phyloP scores from a whole-genome alignment of 2,329 filamentous ascomycete genomes.

The Epichloe sp. region DNA sequence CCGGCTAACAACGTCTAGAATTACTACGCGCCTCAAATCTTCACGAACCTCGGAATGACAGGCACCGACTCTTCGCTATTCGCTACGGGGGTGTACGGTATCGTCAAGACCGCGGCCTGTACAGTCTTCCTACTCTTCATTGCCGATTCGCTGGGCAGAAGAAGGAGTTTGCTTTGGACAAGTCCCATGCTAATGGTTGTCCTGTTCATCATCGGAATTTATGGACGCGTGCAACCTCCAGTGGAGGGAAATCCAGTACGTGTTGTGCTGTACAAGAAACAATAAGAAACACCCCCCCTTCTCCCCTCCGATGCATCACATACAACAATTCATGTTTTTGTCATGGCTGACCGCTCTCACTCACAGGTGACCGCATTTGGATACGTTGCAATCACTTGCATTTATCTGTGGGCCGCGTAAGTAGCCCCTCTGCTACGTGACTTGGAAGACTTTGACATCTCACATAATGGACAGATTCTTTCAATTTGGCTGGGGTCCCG shows the following conservation, averaged over 20 bases:
- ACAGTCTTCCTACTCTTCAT: conserved; percentile 51
- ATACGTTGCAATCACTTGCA: conserved; percentile 56
- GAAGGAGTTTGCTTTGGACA: conserved; percentile 48
- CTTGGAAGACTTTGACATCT: conserved; percentile 8
- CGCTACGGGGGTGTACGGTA: conserved; percentile 60
- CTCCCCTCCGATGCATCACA: no score
- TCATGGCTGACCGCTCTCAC: not conserved
- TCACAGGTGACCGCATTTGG: conserved; percentile 47
- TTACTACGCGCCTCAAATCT: conserved; percentile 60
- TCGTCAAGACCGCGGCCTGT: conserved; percentile 55
- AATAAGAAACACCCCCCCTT: no score
- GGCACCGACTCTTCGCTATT: conserved; percentile 48
- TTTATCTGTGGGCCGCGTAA: conserved; percentile 54
- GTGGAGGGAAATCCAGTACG: conserved; percentile 31
- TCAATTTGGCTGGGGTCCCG: conserved; percentile 58
- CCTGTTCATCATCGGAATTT: conserved; percentile 62
- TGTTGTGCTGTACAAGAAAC: not conserved
- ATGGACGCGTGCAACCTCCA: conserved; percentile 50
- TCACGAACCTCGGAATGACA: conserved; percentile 48
- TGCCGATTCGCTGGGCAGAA: conserved; percentile 56
- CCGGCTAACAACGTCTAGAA: conserved; percentile 23
- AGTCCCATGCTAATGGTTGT: conserved; percentile 45
- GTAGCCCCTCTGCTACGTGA: conserved; percentile 6
- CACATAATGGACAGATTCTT: conserved; percentile 32
- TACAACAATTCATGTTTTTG: not conserved